A percentile compares a stretch with the other conserved stretches of the same genome.
phyloP scores from a whole-genome alignment of 768 basidiomycete species.

The Termitomyces sp. region DNA sequence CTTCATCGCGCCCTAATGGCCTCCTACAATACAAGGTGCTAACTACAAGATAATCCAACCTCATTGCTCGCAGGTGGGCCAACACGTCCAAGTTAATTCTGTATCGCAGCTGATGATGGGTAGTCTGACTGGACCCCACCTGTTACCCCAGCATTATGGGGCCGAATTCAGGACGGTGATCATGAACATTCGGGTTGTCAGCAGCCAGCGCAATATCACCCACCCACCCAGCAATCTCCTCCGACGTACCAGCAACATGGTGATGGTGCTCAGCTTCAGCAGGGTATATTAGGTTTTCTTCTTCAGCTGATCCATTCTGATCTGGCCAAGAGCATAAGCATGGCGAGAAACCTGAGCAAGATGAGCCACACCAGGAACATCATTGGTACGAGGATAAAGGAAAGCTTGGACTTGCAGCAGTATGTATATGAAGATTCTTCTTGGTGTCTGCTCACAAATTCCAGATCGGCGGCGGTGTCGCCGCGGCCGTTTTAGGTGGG shows the following conservation, averaged over 20 bases:
- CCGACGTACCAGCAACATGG: conserved; percentile 19
- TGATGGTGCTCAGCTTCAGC: conserved; percentile 14
- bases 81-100: background rate
- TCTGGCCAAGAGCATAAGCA: conserved; percentile 1
- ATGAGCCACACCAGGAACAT: conserved; percentile 46
- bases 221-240: conserved; percentile 24
- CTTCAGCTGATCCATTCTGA: conserved; percentile 3
- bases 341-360: conserved; percentile 11
- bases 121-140: conserved; percentile 69
- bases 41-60: conserved; percentile 71
- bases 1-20: background rate
- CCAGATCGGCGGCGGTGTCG: conserved; percentile 64
- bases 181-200: conserved; percentile 24
- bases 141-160: conserved; percentile 66
- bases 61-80: conserved; percentile 60
- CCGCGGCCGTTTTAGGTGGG: conserved; percentile 14
- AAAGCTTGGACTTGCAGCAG: conserved; percentile 55
- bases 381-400: conserved; percentile 54
- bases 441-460: conserved; percentile 4
- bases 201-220: conserved; percentile 23
- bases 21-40: conserved; percentile 36
- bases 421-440: conserved; percentile 20
- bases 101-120: background rate
- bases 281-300: conserved; percentile 8
- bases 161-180: conserved; percentile 33